phyloP scores from a whole-genome alignment of 345 rosid species.

The Eucalyptus marginata region DNA sequence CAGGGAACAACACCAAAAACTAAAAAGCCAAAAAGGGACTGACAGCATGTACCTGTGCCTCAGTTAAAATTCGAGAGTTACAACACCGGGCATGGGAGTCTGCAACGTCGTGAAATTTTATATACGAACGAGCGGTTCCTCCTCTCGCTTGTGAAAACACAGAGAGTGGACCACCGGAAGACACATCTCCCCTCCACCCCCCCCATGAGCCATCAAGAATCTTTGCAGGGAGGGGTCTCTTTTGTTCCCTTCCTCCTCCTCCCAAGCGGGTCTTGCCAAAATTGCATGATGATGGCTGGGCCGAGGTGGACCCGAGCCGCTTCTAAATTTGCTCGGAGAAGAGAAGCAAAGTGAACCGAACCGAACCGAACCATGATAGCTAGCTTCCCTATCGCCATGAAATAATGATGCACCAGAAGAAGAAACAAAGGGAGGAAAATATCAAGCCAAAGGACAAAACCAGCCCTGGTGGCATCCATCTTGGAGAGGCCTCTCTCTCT shows the following conservation, averaged over 20 bases:
- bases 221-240: conserved; percentile 18
- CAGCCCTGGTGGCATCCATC: background rate
- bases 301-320: background rate
- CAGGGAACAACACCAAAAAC: background rate
- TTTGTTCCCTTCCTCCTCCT: conserved; percentile 3
- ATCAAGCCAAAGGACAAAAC: background rate
- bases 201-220: conserved; percentile 13
- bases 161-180: background rate
- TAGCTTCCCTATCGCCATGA: background rate
- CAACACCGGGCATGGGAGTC: background rate
- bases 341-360: background rate
- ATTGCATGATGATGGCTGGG: background rate
- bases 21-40: background rate
- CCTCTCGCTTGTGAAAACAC: background rate
- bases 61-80: background rate
- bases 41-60: background rate
- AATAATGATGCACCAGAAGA: background rate
- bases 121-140: background rate
- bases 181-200: background rate
- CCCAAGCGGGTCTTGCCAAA: background rate
- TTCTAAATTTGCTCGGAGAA: background rate
- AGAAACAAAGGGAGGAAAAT: background rate
- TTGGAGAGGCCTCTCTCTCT: background rate
- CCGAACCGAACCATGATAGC: background rate
- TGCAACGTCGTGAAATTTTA: background rate